Conservation (phyloP, 2,329 filamentous ascomycete genomes). For the Stachybotrys elegans region DNA sequence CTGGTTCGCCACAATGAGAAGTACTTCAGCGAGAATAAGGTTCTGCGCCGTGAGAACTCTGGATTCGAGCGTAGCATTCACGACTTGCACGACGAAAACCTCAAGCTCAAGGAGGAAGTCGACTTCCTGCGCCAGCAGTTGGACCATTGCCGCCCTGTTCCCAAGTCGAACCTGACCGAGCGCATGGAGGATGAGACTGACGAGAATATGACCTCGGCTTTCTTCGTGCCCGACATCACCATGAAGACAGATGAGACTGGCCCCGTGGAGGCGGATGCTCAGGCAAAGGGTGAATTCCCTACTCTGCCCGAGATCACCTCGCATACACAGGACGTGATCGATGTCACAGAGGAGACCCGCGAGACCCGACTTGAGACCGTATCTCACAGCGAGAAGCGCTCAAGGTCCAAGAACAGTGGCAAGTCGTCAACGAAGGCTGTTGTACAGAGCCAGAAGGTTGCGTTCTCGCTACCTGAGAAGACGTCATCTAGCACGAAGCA, state of each 20-base stretch:
- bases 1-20: conserved; percentile 51
- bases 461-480: conserved; percentile 35
- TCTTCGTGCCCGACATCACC: conserved; percentile 55
- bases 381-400: conserved; percentile 20
- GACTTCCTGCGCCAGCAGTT: conserved; percentile 40
- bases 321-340: conserved; percentile 22
- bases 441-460: conserved; percentile 29
- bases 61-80: conserved; percentile 41
- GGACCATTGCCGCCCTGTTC: conserved; percentile 33
- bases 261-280: conserved; percentile 24
- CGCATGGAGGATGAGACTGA: conserved; percentile 32
- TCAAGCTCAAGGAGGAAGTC: conserved; percentile 43
- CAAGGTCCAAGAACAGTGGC: conserved; percentile 20
- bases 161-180: conserved; percentile 30
- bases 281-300: conserved; percentile 22
- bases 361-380: conserved; percentile 22
- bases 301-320: conserved; percentile 24
- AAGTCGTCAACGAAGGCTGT: conserved; percentile 18
- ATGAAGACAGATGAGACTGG: conserved; percentile 36
- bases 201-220: conserved; percentile 55
- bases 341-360: conserved; percentile 21
- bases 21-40: conserved; percentile 50
- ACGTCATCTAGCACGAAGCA: conserved; percentile 19
- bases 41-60: conserved; percentile 41
- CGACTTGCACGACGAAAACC: conserved; percentile 40